Percentiles rank a stretch among this genome's conserved stretches.
Conservation (phyloP, 2,329 filamentous ascomycete species). For the Penicillium sp. region DNA sequence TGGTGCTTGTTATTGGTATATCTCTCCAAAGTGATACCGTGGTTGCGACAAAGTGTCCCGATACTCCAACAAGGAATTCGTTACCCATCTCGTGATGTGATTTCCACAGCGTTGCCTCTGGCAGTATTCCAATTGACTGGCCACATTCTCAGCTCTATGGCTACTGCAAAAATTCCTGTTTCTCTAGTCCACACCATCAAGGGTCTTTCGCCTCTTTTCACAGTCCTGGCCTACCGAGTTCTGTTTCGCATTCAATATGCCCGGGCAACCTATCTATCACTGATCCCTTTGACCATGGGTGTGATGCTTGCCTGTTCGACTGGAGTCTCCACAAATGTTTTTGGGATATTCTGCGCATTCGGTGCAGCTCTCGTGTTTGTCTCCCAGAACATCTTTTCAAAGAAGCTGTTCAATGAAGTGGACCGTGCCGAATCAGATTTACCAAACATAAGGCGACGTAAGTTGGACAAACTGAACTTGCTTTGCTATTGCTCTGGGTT, state of each 20-base stretch:
- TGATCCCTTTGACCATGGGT: constrained; percentile 88
- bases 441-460: constrained; percentile 61
- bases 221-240: constrained; percentile 86
- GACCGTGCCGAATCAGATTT: constrained; percentile 77
- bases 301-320: constrained; percentile 95
- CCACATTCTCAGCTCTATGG: constrained; percentile 89
- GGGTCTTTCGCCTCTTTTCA: constrained; percentile 91
- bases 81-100: constrained; percentile 74
- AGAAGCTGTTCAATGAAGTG: constrained; percentile 94
- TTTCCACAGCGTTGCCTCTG: constrained; percentile 83
- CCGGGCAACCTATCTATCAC: constrained; percentile 78
- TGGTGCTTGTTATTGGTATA: constrained; percentile 81
- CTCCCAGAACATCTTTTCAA: constrained; percentile 97
- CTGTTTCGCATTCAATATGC: constrained; percentile 89
- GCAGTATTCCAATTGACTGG: constrained; percentile 91
- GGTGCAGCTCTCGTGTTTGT: constrained; percentile 92
- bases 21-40: constrained; percentile 70
- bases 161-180: constrained; percentile 91
- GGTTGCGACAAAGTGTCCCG: constrained; percentile 68
- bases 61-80: constrained; percentile 82
- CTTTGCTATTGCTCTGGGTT: constrained; percentile 95
- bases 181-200: constrained; percentile 98
- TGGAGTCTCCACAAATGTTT: constrained; percentile 81
- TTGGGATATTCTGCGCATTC: constrained; percentile 87
- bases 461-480: constrained; percentile 94